Base-by-base conservation (phyloP, 192 early-diverging fungal species). In the Coemansia sp. region DNA sequence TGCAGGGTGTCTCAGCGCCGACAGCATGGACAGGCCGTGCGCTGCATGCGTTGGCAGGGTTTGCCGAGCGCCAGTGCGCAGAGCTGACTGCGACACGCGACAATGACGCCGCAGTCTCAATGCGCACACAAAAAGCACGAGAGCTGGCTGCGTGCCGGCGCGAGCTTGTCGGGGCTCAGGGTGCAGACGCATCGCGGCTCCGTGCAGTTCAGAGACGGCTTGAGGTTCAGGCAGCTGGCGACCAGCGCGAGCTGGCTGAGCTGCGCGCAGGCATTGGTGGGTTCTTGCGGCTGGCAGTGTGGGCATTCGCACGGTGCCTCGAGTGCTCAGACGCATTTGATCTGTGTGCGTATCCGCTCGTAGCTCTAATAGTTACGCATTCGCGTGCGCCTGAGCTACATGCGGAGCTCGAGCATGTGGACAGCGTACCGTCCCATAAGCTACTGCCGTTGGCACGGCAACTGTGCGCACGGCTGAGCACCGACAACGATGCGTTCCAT, bases 381-480 rank as follows among this genome's bases (percentile, higher is more conserved):
- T 62, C 72, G 43, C 69, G 65, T n/a, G 39, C 68, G 29, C 25
- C 62, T 2, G 72, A 66, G 35, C 62, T 83, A 54, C 66, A 73
- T 24, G 22, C 22, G 1, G 53, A 56, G 19, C 52, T 83, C 39
- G 47, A 50, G 1, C 35, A 68, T 21, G 39, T 72, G 56, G 72
- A 78, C 52, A 35, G 48, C 14, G 72, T 78, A 19, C 69, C 75
- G 21, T 72, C 76, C 55, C 76, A 56, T 62, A 77, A 78, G 76
- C 73, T 83, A 19, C 66, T 83, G 23, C 75, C 72, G 56, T 66
- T 83, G 15, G 63, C 56, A 1, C 76, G 70, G 59, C 81, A 83
- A 60, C 69, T 83, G 32, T 83, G 75, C 8, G 81, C 76, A 21
- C 81, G 73, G 1, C 62, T 83, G 53, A 63, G 72, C 58, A 73